Percentiles rank a stretch among this genome's conserved stretches.
These are phyloP conservation scores for Hirschfeldia incana DNA, from an alignment of 345 rosid species.

Conservation along the genomic window DNA sequence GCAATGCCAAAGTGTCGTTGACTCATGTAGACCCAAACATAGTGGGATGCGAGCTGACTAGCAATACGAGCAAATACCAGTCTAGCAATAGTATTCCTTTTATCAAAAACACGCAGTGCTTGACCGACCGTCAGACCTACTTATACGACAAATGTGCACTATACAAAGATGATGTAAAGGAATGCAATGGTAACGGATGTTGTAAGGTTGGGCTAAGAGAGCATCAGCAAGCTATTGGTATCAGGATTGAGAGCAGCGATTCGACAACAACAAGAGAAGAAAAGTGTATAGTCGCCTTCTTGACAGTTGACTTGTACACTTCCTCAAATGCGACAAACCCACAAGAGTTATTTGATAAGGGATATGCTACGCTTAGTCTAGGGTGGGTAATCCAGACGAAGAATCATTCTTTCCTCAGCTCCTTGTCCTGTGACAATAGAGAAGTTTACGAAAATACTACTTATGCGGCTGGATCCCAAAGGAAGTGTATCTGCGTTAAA, in stretches of 20 bases:
- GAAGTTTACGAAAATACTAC: neutral
- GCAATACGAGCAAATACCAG: neutral
- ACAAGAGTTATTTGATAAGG: neutral
- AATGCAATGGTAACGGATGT: constrained; percentile 44
- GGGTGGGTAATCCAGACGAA: constrained; percentile 37
- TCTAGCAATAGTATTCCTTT: constrained; percentile 3
- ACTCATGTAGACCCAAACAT: neutral
- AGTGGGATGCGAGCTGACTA: constrained; percentile 41
- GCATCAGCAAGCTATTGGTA: constrained; percentile 10
- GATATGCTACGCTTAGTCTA: constrained; percentile 11
- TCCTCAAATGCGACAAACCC: neutral
- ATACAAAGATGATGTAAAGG: neutral
- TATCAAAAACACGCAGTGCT: neutral
- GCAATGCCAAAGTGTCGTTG: constrained; percentile 24
- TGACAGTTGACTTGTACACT: neutral
- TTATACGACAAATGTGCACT: neutral
- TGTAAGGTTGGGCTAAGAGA: constrained; percentile 38
- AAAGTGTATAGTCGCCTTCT: constrained; percentile 25
- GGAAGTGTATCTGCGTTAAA: constrained; percentile 5
- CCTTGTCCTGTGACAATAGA: constrained; percentile 1
- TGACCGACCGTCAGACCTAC: neutral
- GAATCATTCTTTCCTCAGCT: neutral
- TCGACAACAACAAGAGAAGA: neutral
- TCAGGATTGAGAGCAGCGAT: neutral
- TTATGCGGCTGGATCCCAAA: neutral